Base-by-base conservation (phyloP, 208 protist genomes). In the Leishmania martiniquensis region DNA sequence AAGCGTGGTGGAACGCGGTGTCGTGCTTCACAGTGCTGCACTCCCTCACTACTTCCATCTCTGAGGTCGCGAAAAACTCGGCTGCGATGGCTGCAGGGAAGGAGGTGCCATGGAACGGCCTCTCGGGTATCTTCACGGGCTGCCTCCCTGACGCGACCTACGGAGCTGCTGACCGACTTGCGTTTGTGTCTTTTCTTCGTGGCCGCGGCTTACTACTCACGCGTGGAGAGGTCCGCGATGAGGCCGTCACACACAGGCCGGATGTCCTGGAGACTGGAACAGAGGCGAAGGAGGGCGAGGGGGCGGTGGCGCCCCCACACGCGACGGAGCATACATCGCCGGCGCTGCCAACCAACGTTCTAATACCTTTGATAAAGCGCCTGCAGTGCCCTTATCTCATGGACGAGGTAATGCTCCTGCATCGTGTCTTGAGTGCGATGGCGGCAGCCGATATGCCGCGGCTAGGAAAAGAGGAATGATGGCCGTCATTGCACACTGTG, bases 1-100 rank as follows among this genome's bases (percentile, higher is more conserved):
- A 57, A 59, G 70, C 44, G 60, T 81, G 77, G 68, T 81, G 77
- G 77, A 68, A 81, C 49, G 77, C 77, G 5, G 44, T 81, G 25
- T 75, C 69, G 37, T 76, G 77, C 51, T 55, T 81, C 39, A 76
- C 59, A 4, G 66, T 76, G 10, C n/a, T 76, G 54, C 68, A 81
- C 32, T 75, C 77, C 9, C 25, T 81, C 25, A 76, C 39, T 51
- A 60, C 37, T 12, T 42, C 32, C 39, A 29, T 70, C 7, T 15
- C 57, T 1, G 22, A 25, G 12, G 37, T 45, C 2, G 51, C 68
- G 42, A 44, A 45, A 29, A 10, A 10, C 29, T 34, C 67, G 29
- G 59, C 55, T 42, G 42, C 12, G 3, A 1, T 25, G 32, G 13
- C 15, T 29, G 25, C 32, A 20, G 67, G 17, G 5, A 51, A 5